Conservation (phyloP, 73 alveolate genomes). For the Stentor roeselii region DNA sequence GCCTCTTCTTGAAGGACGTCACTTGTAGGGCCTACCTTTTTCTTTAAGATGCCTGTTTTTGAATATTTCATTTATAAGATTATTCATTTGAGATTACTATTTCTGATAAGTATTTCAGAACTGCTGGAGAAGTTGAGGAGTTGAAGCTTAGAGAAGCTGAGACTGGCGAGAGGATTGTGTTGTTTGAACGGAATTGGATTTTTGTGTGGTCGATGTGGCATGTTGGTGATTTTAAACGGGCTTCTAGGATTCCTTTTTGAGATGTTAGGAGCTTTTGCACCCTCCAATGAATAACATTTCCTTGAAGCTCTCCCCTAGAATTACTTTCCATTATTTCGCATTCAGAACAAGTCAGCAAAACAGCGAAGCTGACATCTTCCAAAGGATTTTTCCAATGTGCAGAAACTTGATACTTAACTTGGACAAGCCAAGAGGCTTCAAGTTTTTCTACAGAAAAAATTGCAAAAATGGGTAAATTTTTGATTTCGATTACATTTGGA, state of each 20-base stretch:
- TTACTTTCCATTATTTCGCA: neutral
- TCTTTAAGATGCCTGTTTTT: slow-evolving; percentile 24
- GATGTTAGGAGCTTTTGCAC: neutral
- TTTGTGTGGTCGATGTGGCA: neutral
- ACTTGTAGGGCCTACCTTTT: slow-evolving; percentile 13
- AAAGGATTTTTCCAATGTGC: neutral
- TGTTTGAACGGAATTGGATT: neutral
- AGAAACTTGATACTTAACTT: neutral
- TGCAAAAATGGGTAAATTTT: neutral
- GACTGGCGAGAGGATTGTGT: neutral
- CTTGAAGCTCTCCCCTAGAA: neutral
- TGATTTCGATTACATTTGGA: neutral
- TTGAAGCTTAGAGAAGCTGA: neutral
- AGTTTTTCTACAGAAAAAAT: neutral
- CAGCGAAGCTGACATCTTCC: neutral
- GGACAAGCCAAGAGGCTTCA: neutral
- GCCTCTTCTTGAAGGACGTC: slow-evolving; percentile 31
- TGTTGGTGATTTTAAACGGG: neutral
- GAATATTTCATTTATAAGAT: slow-evolving; percentile 25
- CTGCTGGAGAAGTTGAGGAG: neutral
- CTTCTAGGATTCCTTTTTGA: neutral
- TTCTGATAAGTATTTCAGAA: neutral
- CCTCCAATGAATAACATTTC: neutral
- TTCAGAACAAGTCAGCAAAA: neutral
- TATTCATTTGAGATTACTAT: neutral